These are phyloP conservation scores for Raffaelea arxii DNA, from an alignment of 2,329 filamentous ascomycete species.

Conservation along the genomic window DNA sequence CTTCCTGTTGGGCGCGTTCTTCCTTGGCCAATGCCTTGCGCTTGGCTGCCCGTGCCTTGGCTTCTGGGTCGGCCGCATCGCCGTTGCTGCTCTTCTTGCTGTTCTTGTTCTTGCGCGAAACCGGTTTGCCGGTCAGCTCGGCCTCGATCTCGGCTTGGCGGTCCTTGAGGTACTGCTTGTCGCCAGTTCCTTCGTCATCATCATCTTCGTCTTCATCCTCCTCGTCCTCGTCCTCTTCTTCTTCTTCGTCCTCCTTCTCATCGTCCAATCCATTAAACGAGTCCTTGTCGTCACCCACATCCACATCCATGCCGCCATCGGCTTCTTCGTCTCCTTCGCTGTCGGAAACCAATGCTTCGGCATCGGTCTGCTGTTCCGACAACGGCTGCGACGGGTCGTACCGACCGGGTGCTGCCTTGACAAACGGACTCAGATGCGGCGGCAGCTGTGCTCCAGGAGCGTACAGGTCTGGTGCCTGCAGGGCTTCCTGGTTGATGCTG, in stretches of 20 bases:
- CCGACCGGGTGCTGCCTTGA: constrained; percentile 73
- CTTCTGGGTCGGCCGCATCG: background rate
- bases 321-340: constrained; percentile 33
- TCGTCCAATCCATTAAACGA: constrained; percentile 23
- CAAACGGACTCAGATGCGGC: constrained; percentile 92
- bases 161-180: constrained; percentile 51
- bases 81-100: no score
- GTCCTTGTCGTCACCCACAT: constrained; percentile 33
- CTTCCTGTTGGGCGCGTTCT: constrained; percentile 69
- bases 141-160: constrained; percentile 90
- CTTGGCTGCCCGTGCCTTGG: constrained; percentile 52
- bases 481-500: constrained; percentile 81
- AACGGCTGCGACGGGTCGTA: constrained; percentile 86
- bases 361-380: constrained; percentile 80
- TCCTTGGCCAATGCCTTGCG: constrained; percentile 61
- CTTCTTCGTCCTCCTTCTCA: constrained; percentile 39
- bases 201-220: constrained; percentile 33
- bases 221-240: constrained; percentile 30
- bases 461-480: constrained; percentile 80
- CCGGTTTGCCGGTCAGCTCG: constrained; percentile 64
- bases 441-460: constrained; percentile 82
- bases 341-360: constrained; percentile 65
- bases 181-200: constrained; percentile 45
- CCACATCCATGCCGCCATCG: constrained; percentile 38
- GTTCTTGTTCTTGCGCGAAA: constrained; percentile 31